A percentile compares a stretch with the other conserved stretches of the same genome.
Conservation (phyloP, 331 rosid species). For the Acacia concinna region DNA sequence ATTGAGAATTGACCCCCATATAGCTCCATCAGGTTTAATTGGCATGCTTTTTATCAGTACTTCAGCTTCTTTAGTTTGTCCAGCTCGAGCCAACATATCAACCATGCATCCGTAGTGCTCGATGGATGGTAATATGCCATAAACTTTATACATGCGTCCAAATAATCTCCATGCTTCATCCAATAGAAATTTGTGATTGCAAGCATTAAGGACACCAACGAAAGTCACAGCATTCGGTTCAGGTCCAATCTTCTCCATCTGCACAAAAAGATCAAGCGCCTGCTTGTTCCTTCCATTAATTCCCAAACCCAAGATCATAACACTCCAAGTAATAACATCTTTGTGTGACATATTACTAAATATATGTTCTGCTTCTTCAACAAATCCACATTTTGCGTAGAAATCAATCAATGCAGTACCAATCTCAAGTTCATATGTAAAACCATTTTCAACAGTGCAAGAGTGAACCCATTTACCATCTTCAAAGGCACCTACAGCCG, state of each 20-base stretch:
- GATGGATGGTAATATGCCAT: slow-evolving; percentile 46
- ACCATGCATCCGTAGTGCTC: slow-evolving; percentile 64
- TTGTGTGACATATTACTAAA: slow-evolving; percentile 29
- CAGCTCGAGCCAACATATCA: slow-evolving; percentile 56
- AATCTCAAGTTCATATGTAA: slow-evolving; percentile 32
- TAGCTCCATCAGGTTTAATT: slow-evolving; percentile 15
- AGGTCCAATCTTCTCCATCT: slow-evolving; percentile 59
- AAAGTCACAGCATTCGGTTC: slow-evolving; percentile 54
- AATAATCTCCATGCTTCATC: slow-evolving; percentile 34
- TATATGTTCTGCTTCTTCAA: slow-evolving; percentile 24
- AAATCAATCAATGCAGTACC: slow-evolving; percentile 44
- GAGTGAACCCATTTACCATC: slow-evolving; percentile 46
- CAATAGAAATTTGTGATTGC: slow-evolving; percentile 49
- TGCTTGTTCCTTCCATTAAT: slow-evolving; percentile 35
- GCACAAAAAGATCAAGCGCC: slow-evolving; percentile 45
- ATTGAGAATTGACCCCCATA: slow-evolving; percentile 44
- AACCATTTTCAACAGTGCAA: slow-evolving; percentile 30
- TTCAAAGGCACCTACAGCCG: slow-evolving; percentile 38
- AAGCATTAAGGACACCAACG: slow-evolving; percentile 58
- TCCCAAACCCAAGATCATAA: slow-evolving; percentile 47
- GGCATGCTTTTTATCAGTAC: slow-evolving; percentile 42
- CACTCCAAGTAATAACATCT: slow-evolving; percentile 51
- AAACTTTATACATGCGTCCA: slow-evolving; percentile 44
- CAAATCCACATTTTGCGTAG: slow-evolving; percentile 37
- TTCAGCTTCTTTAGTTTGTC: slow-evolving; percentile 45